Base-by-base conservation (phyloP, 768 basidiomycete species). In the Xerocomus brunneocitrinus region DNA sequence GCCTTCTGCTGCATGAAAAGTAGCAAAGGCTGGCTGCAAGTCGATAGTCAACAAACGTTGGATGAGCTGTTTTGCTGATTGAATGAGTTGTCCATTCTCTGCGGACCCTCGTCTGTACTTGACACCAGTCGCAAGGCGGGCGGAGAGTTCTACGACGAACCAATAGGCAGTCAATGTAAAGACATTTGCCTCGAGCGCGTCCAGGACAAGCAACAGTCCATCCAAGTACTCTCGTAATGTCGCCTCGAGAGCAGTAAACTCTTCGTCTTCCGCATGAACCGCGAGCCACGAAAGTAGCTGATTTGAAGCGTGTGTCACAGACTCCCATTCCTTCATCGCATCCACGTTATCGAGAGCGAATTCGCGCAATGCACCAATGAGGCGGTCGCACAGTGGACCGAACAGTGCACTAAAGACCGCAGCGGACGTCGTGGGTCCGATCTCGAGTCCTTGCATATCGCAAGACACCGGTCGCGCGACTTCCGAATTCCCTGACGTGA, bases 81-180 rank as follows among this genome's bases (percentile, higher is more conserved):
- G 65, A 31, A 62, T 49, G 10, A 64, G 34, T 19, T 55, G 50
- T 9, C 50, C 53, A 31, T 67, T 60, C 47, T 68, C 61, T 31
- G 57, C 61, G 39, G 63, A 67, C 9, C 67, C 67, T 47, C 57
- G 58, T 43, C 66, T 57, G 49, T 60, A 59, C 50, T 68, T 71
- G 56, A 59, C 49, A 25, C 63, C 61, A 8, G 52, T 43, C 25
- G 52, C 58, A 24, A 77, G 54, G 16, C 82, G 78, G 34, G 71
- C 71, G 3, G 77, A 71, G 19, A 86, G 50, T 60, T 87, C 87
- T 31, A 90, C 71, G 3, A 74, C 60, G 63, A 86, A 84, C 88
- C 88, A 91, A 32, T 75, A 72, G n/a, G 77, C 58, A 9, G 73
- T 63, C 40, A 86, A 66, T 3, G 71, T 72, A 22, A 78, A 70